phyloP scores from a whole-genome alignment of 2,329 filamentous ascomycete genomes.

The Hortaea sp. region DNA sequence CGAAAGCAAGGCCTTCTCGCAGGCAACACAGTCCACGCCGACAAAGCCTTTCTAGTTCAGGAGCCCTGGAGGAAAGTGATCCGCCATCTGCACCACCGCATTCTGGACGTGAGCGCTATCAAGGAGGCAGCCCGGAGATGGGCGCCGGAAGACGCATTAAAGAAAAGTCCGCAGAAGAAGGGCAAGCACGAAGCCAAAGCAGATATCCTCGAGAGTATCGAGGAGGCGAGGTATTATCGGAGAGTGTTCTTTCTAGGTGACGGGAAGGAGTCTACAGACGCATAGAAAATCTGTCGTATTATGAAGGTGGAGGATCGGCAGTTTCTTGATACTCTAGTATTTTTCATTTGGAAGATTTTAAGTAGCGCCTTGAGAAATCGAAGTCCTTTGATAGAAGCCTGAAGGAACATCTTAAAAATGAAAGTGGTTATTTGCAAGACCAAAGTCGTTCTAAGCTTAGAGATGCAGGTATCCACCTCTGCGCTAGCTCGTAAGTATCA shows the following conservation, averaged over 20 bases:
- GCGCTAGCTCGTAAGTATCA: too few species aligned
- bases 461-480: too few species aligned
- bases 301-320: too few species aligned
- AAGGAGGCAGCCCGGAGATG: constrained; percentile 85
- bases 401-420: too few species aligned
- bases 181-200: constrained; percentile 71
- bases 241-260: constrained; percentile 50
- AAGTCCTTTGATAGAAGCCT: too few species aligned
- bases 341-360: too few species aligned
- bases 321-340: too few species aligned
- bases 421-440: too few species aligned
- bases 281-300: too few species aligned
- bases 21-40: constrained; percentile 87
- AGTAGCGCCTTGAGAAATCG: too few species aligned
- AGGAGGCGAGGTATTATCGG: constrained; percentile 77
- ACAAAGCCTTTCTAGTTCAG: constrained; percentile 68
- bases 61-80: constrained; percentile 64
- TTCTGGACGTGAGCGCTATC: constrained; percentile 82
- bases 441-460: too few species aligned
- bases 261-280: background rate
- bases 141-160: constrained; percentile 53
- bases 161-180: constrained; percentile 59
- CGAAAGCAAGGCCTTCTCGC: constrained; percentile 63
- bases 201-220: constrained; percentile 92
- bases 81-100: constrained; percentile 75